A percentile compares a stretch with the other conserved stretches of the same genome.
Evolutionary conservation across 2,329 filamentous ascomycete species (phyloP).

Genomic region (Pseudogymnoascus sp.): DNA sequence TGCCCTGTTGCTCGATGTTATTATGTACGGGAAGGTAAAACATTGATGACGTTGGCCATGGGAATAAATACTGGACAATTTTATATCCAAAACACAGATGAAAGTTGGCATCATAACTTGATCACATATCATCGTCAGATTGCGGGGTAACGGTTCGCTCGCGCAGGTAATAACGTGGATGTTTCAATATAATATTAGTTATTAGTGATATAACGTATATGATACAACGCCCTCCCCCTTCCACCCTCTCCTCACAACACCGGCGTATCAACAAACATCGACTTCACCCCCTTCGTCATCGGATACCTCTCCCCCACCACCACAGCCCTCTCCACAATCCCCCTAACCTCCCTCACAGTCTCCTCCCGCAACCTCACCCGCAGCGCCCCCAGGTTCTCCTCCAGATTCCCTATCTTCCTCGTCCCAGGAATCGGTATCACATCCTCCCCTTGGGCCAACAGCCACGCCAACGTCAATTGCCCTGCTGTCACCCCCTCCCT

Average conservation of each 20-base stretch:
- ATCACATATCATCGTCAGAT: neutral
- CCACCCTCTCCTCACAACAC: neutral
- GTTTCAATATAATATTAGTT: neutral
- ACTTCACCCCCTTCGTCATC: neutral
- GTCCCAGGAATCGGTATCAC: constrained; percentile 48
- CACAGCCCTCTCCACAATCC: constrained; percentile 21
- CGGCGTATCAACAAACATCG: neutral
- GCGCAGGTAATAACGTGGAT: neutral
- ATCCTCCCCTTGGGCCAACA: constrained; percentile 43
- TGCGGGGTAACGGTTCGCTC: neutral
- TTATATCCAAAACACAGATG: neutral
- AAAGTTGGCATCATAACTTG: neutral
- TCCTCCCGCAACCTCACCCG: constrained; percentile 14
- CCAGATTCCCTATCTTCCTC: constrained; percentile 36
- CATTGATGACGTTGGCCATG: neutral
- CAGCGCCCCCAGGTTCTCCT: constrained; percentile 25
- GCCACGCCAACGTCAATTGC: constrained; percentile 45
- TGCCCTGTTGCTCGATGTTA: neutral
- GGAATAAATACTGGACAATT: neutral
- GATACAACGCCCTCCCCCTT: neutral
- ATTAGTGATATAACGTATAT: neutral
- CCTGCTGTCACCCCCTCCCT: constrained; percentile 40
- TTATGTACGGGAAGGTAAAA: neutral
- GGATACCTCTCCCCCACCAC: constrained; percentile 29
- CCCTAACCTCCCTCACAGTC: constrained; percentile 18